phyloP scores from a whole-genome alignment of 805 yeast species.

The Zygosaccharomyces pseudorouxii region DNA sequence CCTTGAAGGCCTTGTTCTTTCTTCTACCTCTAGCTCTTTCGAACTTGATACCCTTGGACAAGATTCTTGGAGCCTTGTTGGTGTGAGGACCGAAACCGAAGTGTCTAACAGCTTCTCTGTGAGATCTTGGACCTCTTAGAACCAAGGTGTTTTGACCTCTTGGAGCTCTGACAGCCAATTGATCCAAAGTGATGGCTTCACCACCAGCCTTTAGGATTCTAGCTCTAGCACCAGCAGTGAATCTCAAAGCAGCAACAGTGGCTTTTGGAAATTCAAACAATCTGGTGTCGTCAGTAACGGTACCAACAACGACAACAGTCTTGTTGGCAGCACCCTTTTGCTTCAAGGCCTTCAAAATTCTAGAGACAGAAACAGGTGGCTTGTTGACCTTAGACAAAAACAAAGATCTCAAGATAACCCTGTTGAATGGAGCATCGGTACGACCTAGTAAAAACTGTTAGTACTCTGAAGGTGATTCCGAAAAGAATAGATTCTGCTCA shows the following conservation, averaged over 20 bases:
- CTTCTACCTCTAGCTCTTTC: slow-evolving; percentile 99
- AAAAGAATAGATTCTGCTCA: slow-evolving; percentile 45
- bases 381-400: slow-evolving; percentile 98
- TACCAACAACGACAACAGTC: slow-evolving; percentile 97
- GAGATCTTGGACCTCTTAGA: slow-evolving; percentile 97
- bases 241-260: slow-evolving; percentile 98
- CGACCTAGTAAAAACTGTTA: slow-evolving; percentile 62
- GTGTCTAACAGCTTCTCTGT: slow-evolving; percentile 99
- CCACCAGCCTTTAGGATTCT: slow-evolving; percentile 98
- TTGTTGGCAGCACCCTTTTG: slow-evolving; percentile 83
- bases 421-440: slow-evolving; percentile 99
- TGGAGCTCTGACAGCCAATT: slow-evolving; percentile 98
- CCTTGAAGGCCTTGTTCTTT: slow-evolving; percentile 99
- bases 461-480: slow-evolving; percentile 28
- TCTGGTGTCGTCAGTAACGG: slow-evolving; percentile 98
- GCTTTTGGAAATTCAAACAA: slow-evolving; percentile 91
- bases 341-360: slow-evolving; percentile 76
- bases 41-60: slow-evolving; percentile 98
- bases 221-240: slow-evolving; percentile 99
- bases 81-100: slow-evolving; percentile 99
- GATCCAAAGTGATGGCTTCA: slow-evolving; percentile 98
- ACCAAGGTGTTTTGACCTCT: slow-evolving; percentile 98
- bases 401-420: slow-evolving; percentile 87
- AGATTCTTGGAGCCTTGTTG: slow-evolving; percentile 98
- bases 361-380: slow-evolving; percentile 97